Percentiles rank a stretch among this genome's conserved stretches.
These are phyloP conservation scores for Petunia axillaris DNA, from an alignment of 257 asterid species.

Conservation along the genomic window DNA sequence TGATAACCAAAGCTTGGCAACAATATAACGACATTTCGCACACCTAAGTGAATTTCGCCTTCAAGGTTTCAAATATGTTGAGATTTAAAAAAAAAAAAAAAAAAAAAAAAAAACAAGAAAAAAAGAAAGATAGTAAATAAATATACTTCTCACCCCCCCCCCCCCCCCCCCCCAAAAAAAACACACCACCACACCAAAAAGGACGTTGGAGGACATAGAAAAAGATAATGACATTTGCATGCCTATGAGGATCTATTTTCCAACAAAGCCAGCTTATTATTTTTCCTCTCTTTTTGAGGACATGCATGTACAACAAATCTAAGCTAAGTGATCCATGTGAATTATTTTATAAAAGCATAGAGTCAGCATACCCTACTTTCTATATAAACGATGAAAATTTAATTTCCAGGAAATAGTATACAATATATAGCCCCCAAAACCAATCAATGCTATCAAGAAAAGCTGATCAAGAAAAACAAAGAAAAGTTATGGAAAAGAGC, in stretches of 20 bases:
- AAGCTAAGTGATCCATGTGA: not conserved
- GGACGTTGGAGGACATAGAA: not conserved
- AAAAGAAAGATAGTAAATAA: not conserved
- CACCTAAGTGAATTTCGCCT: too few relatives aligned
- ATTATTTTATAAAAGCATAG: not conserved
- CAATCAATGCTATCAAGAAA: not conserved
- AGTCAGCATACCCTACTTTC: conserved; percentile 15
- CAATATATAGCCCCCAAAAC: not conserved
- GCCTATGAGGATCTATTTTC: conserved; percentile 20
- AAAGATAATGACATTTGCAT: conserved; percentile 20
- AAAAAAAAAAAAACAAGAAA: not conserved
- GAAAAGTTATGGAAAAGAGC: conserved; percentile 65
- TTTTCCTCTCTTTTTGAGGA: not conserved
- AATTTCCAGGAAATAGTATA: not conserved
- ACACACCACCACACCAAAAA: not conserved
- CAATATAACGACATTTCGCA: too few relatives aligned
- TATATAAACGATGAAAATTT: not conserved
- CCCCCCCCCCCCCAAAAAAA: not conserved
- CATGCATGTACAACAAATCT: conserved; percentile 7
- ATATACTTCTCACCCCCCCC: not conserved
- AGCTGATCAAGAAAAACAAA: not conserved
- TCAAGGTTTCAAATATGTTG: too few relatives aligned
- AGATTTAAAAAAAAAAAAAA: not conserved
- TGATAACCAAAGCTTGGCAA: too few relatives aligned
- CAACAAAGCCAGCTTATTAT: conserved; percentile 23